Conservation (phyloP, 2,329 filamentous ascomycete genomes). For the Talaromyces funiculosus region DNA sequence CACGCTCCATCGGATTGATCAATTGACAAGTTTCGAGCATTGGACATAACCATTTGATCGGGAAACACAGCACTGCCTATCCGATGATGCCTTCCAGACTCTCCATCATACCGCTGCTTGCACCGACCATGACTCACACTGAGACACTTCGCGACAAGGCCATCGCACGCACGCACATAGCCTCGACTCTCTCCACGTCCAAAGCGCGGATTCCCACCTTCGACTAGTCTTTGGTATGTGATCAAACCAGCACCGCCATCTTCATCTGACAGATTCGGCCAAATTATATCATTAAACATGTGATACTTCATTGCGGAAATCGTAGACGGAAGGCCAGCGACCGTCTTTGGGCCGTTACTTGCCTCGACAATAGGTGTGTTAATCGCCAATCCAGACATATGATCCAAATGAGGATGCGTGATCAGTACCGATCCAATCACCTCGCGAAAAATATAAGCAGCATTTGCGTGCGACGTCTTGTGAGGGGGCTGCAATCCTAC, state of each 20-base stretch:
- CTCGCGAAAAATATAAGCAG: slow-evolving; percentile 68
- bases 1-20: slow-evolving; percentile 30
- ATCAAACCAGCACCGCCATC: slow-evolving; percentile 89
- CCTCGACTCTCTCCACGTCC: slow-evolving; percentile 74
- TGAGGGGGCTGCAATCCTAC: slow-evolving; percentile 67
- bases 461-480: slow-evolving; percentile 66
- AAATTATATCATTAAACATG: slow-evolving; percentile 96
- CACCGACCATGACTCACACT: slow-evolving; percentile 86
- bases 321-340: slow-evolving; percentile 82
- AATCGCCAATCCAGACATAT: slow-evolving; percentile 84
- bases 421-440: slow-evolving; percentile 86
- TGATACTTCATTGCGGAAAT: slow-evolving; percentile 87
- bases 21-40: slow-evolving; percentile 26
- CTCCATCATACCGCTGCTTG: slow-evolving; percentile 59
- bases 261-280: slow-evolving; percentile 95
- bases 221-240: slow-evolving; percentile 80
- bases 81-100: slow-evolving; percentile 53
- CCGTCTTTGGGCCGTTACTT: slow-evolving; percentile 68
- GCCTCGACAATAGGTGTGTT: slow-evolving; percentile 85
- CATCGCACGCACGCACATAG: slow-evolving; percentile 83
- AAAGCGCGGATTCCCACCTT: slow-evolving; percentile 79
- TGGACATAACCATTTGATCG: slow-evolving; percentile 45
- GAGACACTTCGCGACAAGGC: slow-evolving; percentile 81
- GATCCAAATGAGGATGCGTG: slow-evolving; percentile 95
- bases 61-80: slow-evolving; percentile 42